These are phyloP conservation scores for Babjeviella inositovora DNA, from an alignment of 805 yeast species.

Conservation along the genomic window DNA sequence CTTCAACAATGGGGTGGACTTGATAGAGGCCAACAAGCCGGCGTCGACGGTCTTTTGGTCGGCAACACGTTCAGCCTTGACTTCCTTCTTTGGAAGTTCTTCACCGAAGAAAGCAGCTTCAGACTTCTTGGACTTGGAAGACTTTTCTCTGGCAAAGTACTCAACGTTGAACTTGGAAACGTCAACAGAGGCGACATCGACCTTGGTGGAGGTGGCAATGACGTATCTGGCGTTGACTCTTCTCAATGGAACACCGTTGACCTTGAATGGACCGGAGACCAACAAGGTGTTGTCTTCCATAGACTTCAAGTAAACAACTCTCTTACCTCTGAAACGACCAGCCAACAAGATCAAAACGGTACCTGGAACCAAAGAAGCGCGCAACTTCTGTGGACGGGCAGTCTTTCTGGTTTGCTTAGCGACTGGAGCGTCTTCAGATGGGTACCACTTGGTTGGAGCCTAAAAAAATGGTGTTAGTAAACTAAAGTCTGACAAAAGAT, in stretches of 20 bases:
- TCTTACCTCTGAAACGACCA: slow-evolving; percentile 99
- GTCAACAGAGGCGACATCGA: slow-evolving; percentile 65
- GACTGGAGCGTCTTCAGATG: slow-evolving; percentile 80
- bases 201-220: slow-evolving; percentile 94
- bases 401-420: slow-evolving; percentile 85
- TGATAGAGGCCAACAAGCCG: slow-evolving; percentile 83
- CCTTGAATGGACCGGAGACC: slow-evolving; percentile 98
- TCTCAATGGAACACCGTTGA: slow-evolving; percentile 99
- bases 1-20: slow-evolving; percentile 93
- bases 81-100: slow-evolving; percentile 66
- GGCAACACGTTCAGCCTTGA: slow-evolving; percentile 86
- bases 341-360: slow-evolving; percentile 94
- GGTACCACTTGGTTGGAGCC: slow-evolving; percentile 92
- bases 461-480: slow-evolving; percentile 11
- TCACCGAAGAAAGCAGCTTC: slow-evolving; percentile 87
- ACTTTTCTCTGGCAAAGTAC: slow-evolving; percentile 94
- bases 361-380: slow-evolving; percentile 95
- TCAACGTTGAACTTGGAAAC: slow-evolving; percentile 84
- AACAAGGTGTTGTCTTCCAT: slow-evolving; percentile 96
- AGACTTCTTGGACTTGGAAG: slow-evolving; percentile 67
- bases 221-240: slow-evolving; percentile 98
- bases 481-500: too few species aligned
- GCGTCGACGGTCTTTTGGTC: slow-evolving; percentile 95
- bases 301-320: slow-evolving; percentile 94
- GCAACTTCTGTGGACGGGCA: slow-evolving; percentile 85